phyloP scores from a whole-genome alignment of 345 rosid species.

The Hibiscus mutabilis region DNA sequence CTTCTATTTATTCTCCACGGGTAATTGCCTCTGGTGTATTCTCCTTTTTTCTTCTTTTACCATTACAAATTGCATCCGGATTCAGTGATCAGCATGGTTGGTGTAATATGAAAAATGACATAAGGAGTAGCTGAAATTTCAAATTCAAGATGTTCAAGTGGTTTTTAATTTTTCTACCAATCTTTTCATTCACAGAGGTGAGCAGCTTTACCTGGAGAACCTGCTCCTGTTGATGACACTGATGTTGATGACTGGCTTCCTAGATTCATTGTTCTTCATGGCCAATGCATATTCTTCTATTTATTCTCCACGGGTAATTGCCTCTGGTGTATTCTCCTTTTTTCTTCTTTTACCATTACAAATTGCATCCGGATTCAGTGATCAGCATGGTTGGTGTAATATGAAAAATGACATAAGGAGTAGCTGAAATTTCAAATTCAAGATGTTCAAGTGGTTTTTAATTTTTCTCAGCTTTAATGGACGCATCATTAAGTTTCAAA shows the following conservation, averaged over 20 bases:
- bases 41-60: background rate
- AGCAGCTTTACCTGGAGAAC: conserved; percentile 94
- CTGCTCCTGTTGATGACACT: conserved; percentile 77
- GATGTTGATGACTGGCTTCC: conserved; percentile 99
- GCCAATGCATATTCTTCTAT: conserved; percentile 79
- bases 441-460: background rate
- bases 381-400: background rate
- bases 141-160: no score
- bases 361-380: background rate
- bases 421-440: background rate
- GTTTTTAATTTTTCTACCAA: background rate
- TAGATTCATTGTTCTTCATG: conserved; percentile 89
- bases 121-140: background rate
- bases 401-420: background rate
- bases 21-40: conserved; percentile 24
- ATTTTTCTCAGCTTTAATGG: background rate
- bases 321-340: background rate
- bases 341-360: background rate
- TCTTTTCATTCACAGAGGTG: conserved; percentile 54
- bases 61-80: background rate
- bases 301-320: conserved; percentile 61
- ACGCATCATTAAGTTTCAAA: background rate
- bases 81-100: background rate
- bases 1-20: conserved; percentile 73
- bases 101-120: background rate